phyloP scores from a whole-genome alignment of 2,329 filamentous ascomycete genomes.

The Teratosphaeria epicoccoides region DNA sequence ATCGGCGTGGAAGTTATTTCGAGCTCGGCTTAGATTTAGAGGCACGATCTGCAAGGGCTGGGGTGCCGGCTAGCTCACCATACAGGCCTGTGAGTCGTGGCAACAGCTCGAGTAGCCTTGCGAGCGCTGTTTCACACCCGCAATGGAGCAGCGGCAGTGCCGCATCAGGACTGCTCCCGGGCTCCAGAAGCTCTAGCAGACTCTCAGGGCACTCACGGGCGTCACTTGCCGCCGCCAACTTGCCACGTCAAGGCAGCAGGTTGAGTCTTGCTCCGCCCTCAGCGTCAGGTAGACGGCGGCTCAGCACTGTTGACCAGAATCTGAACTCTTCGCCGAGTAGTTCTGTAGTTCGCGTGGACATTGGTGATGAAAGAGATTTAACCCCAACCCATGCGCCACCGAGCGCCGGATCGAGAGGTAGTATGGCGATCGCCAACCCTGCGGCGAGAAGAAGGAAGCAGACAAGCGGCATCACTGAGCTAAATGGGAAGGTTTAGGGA shows the following conservation, averaged over 20 bases:
- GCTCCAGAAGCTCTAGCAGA: constrained; percentile 12
- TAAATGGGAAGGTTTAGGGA: background rate
- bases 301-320: background rate
- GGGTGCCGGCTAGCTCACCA: constrained; percentile 7
- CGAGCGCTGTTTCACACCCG: constrained; percentile 1
- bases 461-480: constrained; percentile 7
- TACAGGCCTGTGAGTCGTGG: constrained; percentile 22
- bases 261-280: constrained; percentile 14
- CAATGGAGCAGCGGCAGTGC: constrained; percentile 4
- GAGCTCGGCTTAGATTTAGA: constrained; percentile 14
- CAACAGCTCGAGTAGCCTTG: constrained; percentile 7
- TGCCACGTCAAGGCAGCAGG: constrained; percentile 9
- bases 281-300: background rate
- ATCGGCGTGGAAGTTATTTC: constrained; percentile 15
- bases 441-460: constrained; percentile 10
- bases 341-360: background rate
- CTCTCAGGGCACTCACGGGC: constrained; percentile 3
- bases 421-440: constrained; percentile 8
- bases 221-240: background rate
- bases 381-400: constrained; percentile 21
- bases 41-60: constrained; percentile 4
- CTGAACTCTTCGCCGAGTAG: constrained; percentile 1
- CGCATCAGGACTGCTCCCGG: background rate
- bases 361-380: constrained; percentile 6
- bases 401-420: constrained; percentile 9